A percentile compares a stretch with the other conserved stretches of the same genome.
phyloP scores from a whole-genome alignment of 768 basidiomycete genomes.

The Rhizopogon vulgaris region DNA sequence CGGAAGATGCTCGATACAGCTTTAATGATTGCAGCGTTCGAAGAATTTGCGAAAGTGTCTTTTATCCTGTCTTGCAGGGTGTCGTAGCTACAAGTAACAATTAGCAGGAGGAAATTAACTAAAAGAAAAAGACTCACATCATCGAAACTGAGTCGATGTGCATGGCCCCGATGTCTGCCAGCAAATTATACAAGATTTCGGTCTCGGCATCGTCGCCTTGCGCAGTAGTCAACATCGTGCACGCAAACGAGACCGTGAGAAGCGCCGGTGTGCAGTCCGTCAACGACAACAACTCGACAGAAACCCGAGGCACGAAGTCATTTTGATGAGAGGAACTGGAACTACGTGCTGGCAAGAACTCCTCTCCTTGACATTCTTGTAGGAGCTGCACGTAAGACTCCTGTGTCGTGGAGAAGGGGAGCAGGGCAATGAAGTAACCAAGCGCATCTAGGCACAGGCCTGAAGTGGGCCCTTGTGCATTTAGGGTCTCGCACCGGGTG shows the following conservation, averaged over 20 bases:
- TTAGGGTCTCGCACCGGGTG: constrained; percentile 33
- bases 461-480: constrained; percentile 34
- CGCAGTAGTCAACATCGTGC: constrained; percentile 67
- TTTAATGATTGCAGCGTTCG: constrained; percentile 64
- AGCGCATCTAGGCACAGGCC: constrained; percentile 54
- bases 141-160: constrained; percentile 71
- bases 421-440: constrained; percentile 74
- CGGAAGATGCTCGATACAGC: constrained; percentile 75
- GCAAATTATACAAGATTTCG: constrained; percentile 69
- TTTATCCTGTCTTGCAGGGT: constrained; percentile 69
- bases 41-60: constrained; percentile 63
- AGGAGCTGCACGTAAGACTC: constrained; percentile 55
- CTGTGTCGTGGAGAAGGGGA: constrained; percentile 60
- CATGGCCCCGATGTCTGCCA: constrained; percentile 60
- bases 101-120: constrained; percentile 2
- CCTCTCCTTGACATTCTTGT: constrained; percentile 53
- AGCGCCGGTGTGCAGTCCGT: constrained; percentile 60
- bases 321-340: constrained; percentile 33
- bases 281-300: constrained; percentile 54
- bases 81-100: constrained; percentile 51
- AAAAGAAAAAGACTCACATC: constrained; percentile 46
- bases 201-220: constrained; percentile 80
- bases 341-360: constrained; percentile 33
- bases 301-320: constrained; percentile 45
- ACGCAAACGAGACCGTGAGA: constrained; percentile 67